Conservation (phyloP, 2,329 filamentous ascomycete genomes). For the Hypoxylon sp. region DNA sequence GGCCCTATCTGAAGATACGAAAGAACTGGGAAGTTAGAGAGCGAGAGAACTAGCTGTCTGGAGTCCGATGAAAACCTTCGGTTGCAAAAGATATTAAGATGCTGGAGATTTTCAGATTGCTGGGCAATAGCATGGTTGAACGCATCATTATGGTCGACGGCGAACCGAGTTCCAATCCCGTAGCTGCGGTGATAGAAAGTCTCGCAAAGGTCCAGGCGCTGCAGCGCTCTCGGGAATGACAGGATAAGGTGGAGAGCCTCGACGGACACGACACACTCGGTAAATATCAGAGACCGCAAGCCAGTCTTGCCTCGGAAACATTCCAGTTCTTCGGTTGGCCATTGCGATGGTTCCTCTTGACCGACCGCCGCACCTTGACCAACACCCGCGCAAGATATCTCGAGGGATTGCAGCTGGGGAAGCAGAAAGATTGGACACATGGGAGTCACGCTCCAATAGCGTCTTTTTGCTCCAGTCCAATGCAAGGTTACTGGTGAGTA, state of each 20-base stretch:
- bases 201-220: constrained; percentile 22
- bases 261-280: constrained; percentile 22
- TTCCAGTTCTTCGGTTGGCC: constrained; percentile 4
- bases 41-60: constrained; percentile 25
- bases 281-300: constrained; percentile 27
- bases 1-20: constrained; percentile 29
- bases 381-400: constrained; percentile 34
- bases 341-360: constrained; percentile 2
- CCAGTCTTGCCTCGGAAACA: constrained; percentile 22
- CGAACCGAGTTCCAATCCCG: constrained; percentile 8
- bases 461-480: constrained; percentile 15
- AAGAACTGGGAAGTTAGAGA: constrained; percentile 30
- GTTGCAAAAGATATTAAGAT: constrained; percentile 21
- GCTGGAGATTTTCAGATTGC: constrained; percentile 26
- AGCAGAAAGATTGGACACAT: constrained; percentile 33
- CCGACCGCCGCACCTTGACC: constrained; percentile 12
- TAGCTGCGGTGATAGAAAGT: constrained; percentile 14
- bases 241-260: constrained; percentile 27
- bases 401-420: constrained; percentile 29
- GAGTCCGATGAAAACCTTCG: background rate
- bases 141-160: constrained; percentile 12
- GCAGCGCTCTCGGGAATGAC: constrained; percentile 27
- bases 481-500: constrained; percentile 24
- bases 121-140: constrained; percentile 36
- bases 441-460: constrained; percentile 30